Base-by-base conservation (phyloP, 2,329 filamentous ascomycete species). In the Pseudogymnoascus verrucosus region DNA sequence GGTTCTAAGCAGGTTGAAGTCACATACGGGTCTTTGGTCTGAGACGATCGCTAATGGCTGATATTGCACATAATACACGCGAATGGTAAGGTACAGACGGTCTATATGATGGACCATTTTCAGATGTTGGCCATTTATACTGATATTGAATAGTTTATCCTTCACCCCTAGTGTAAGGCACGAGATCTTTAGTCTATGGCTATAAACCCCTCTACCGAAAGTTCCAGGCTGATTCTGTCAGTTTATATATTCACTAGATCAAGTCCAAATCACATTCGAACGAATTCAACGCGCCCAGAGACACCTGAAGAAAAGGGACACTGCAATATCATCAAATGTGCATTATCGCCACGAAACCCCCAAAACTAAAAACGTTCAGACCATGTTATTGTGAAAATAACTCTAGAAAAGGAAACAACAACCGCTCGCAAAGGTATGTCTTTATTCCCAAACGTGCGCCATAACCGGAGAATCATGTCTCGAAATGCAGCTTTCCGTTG, bases 401-500 rank as follows among this genome's bases (percentile, higher is more conserved):
- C 47, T 54, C 47, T 54, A 54, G 47, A 54, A 54, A 54, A 54
- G 26, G 47, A 34, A 34, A n/a, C n/a, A n/a, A n/a, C 28, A 31
- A 31, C 47, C 47, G 47, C 47, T 54, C 47, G 47, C 47, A 54
- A 54, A 54, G 47, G 47, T 54, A 54, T 54, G 47, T 54, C 26
- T 54, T 54, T 54, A 31, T 54, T 54, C 47, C 47, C 47, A 54
- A 54, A 54, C 47, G 47, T 54, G 47, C 47, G 47, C 47, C 47
- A 54, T 54, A 54, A 54, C 47, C 47, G 47, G 47, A 54, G 47
- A 54, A n/a, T 54, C 47, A 54, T 54, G 47, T 54, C 47, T 54
- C 47, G 47, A 54, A 54, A 54, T 54, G 47, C 47, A 54, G 47
- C 47, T 54, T 54, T 54, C 47, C 47, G 47, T 51, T 60, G 37